Percentiles rank a stretch among this genome's conserved stretches.
Evolutionary conservation across 345 rosid species (phyloP).

Genomic region (Pelargonium nanum): DNA sequence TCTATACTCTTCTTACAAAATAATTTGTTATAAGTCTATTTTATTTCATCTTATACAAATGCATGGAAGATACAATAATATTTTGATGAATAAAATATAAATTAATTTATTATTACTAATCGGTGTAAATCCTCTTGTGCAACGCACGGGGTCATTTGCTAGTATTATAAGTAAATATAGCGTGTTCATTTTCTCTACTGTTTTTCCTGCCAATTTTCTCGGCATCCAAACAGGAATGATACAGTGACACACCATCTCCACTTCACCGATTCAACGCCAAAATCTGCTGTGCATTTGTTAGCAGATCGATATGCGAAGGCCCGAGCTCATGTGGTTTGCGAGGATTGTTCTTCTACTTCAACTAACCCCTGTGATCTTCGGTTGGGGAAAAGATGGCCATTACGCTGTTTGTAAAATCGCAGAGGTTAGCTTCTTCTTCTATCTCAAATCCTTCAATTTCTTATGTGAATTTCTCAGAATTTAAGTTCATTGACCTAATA

Average conservation of each 20-base stretch:
- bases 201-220: background rate
- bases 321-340: conserved; percentile 18
- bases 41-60: too few relatives aligned
- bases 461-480: background rate
- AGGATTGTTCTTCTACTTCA: conserved; percentile 40
- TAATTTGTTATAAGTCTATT: too few relatives aligned
- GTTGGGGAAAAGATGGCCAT: conserved; percentile 90
- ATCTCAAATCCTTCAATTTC: background rate
- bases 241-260: background rate
- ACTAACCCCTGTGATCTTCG: conserved; percentile 38
- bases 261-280: background rate
- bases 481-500: too few relatives aligned
- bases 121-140: too few relatives aligned
- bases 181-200: too few relatives aligned
- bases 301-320: background rate
- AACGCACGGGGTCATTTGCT: too few relatives aligned
- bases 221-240: background rate
- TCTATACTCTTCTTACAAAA: too few relatives aligned
- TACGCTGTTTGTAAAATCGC: conserved; percentile 71
- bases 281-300: background rate
- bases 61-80: too few relatives aligned
- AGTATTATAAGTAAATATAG: too few relatives aligned
- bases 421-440: conserved; percentile 33
- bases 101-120: too few relatives aligned
- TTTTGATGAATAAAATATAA: too few relatives aligned